These are phyloP conservation scores for Penicillium sp. DNA, from an alignment of 2,329 filamentous ascomycete species.

Conservation along the genomic window DNA sequence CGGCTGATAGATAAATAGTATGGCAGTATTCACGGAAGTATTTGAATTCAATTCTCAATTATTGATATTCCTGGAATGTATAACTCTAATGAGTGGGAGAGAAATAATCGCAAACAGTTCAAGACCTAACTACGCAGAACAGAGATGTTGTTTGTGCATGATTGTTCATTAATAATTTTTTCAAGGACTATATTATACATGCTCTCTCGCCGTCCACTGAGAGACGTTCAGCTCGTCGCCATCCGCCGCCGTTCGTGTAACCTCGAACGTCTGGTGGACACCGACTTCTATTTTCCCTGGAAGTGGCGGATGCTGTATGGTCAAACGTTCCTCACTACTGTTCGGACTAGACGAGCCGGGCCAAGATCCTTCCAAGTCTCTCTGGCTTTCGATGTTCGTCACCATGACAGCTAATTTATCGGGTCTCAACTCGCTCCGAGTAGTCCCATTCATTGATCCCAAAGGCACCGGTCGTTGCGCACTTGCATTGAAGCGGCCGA, in stretches of 20 bases:
- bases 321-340: slow-evolving; percentile 30
- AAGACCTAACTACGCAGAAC: too few species aligned
- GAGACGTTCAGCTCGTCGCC: slow-evolving; percentile 9
- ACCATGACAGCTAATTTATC: slow-evolving; percentile 31
- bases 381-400: slow-evolving; percentile 29
- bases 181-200: slow-evolving; percentile 13
- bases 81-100: too few species aligned
- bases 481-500: slow-evolving; percentile 12
- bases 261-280: slow-evolving; percentile 31
- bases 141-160: too few species aligned
- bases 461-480: slow-evolving; percentile 21
- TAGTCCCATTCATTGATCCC: slow-evolving; percentile 23
- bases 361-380: slow-evolving; percentile 19
- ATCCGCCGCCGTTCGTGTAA: slow-evolving; percentile 23
- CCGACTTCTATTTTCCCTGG: slow-evolving; percentile 22
- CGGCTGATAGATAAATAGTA: too few species aligned
- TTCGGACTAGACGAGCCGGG: slow-evolving; percentile 17
- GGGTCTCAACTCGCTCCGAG: slow-evolving; percentile 23
- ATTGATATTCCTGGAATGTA: too few species aligned
- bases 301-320: slow-evolving; percentile 14
- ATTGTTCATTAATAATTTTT: too few species aligned
- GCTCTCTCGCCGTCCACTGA: slow-evolving; percentile 14
- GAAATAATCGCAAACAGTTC: too few species aligned
- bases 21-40: too few species aligned
- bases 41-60: too few species aligned